Base-by-base conservation (phyloP, 2,329 filamentous ascomycete species). In the Trichoderma sp. region DNA sequence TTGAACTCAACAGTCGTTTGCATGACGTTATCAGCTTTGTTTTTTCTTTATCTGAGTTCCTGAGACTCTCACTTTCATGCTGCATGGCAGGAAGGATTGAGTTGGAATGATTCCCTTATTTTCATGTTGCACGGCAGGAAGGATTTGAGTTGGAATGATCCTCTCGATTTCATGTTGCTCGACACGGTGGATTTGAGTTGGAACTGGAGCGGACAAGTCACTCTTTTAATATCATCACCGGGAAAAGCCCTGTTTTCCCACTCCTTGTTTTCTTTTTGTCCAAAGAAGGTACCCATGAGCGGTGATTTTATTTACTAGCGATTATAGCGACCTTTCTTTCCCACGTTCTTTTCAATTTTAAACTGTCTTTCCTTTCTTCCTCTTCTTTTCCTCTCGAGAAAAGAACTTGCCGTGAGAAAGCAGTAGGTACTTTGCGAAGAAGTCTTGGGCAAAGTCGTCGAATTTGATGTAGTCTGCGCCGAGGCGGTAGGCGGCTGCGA, bases 401-500 rank as follows among this genome's bases (percentile, higher is more conserved):
- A 81, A 84, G 4, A 78, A 71, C 6, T 82, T 75, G 0, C 83
- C 82, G 69, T 85, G 83, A 1, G 81, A 83, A 5, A 85, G 71
- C 3, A 83, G 70, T 4, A 85, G 72, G 71, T 84, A 85, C 69
- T 85, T 85, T 61, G 78, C 76, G 64, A 85, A 84, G 70, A 85
- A 81, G 55, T 83, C 79, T 70, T 83, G 79, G 0, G 82, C 83
- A 72, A 84, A 78, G 79, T 85, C 81, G 74, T 91, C 88, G 16
- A 91, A 82, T 70, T 85, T 86, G 1, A 82, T 81, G 73, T 92
- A 92, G 1, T 83, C 81, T 0, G 90, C 91, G 0, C 91, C 91
- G 0, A 92, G 80, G 58, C 88, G 86, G 66, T 91, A 91, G 0
- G 90, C 91, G 2, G 90, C 91, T 4, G 89, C 88, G 59, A 92